Evolutionary conservation across 352 stramenopile species (phyloP), one percentile per base, ranked within the genome.

Genomic region (Poterioochromonas sp.): DNA sequence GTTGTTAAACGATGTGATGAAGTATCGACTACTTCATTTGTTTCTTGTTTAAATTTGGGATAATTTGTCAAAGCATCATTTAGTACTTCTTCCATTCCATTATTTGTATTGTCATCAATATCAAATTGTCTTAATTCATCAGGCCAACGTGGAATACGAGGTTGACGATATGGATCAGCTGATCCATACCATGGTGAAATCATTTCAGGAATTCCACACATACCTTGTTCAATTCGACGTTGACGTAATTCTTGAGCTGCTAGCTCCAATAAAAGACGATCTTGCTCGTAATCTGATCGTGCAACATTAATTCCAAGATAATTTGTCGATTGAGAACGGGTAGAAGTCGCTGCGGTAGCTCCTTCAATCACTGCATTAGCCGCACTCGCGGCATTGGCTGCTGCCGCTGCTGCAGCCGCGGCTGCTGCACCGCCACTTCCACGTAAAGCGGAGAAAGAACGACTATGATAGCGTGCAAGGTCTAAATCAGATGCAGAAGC

Each of bases 271-370:
- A 71, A 26, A n/a, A 71, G 32, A 43, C 39, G 8, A 29, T 71
- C 62, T 47, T 71, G 62, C 41, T 71, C 62, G 32, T 71, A 71
- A 29, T 71, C 62, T 26, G 47, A 58, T 26, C 47, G 47, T 26
- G 47, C 47, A 15, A 58, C 47, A n/a, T n/a, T n/a, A n/a, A n/a
- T n/a, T n/a, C n/a, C n/a, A n/a, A n/a, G n/a, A n/a, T n/a, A n/a
- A 15, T 26, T 26, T 26, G 15, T 26, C 47, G 47, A 58, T 26
- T 15, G 26, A 15, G 47, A 58, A 15, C 15, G 26, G 47, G 26
- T 26, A 15, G 47, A 15, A 15, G 47, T 26, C 47, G 47, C 47
- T 26, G 15, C 47, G 15, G 47, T 26, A 15, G 47, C 47, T 26
- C 47, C 47, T 26, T 15, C 15, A 15, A 26, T 26, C 47, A 26